Base-by-base conservation (phyloP, 2,329 filamentous ascomycete species). In the Grosmannia penicillata region DNA sequence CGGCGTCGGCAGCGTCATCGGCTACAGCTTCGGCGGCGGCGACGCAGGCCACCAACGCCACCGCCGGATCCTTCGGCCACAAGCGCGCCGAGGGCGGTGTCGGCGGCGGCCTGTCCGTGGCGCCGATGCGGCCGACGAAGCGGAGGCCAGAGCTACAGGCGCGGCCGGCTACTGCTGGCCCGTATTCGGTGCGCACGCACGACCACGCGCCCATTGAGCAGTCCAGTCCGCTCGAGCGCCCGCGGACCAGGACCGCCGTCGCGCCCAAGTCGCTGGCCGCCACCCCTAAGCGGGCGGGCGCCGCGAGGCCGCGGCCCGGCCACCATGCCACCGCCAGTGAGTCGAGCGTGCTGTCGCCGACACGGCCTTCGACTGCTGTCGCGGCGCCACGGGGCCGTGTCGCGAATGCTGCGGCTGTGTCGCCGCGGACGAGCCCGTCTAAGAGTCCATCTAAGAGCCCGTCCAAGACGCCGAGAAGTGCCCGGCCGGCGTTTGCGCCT, bases 131-230 rank as follows among this genome's bases (percentile, higher is more conserved):
- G 40, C 75, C 75, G 34, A 61, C 65, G 30, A 70, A 66, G 52
- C 68, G 65, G 47, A 62, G 70, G 30, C 72, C 73, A 4, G 74
- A 78, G 39, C 59, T 72, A 48, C 65, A 65, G 31, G 59, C 68
- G 22, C 64, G 75, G 41, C 75, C 75, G 25, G 75, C 75, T 11
- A 79, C 75, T 11, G 75, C 75, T 10, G 75, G 75, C 0, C 75
- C 75, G 0, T 79, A 79, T 51, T 78, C 75, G 17, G 66, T 75
- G 9, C 62, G 75, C 46, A 63, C 62, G n/a, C 67, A 70, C 37
- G 64, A 66, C 36, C 54, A 52, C 3, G 53, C 57, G 3, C 56
- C 57, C 1, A 36, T 47, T 1, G 62, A 66, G 48, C 57, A 60
- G 13, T 49, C 58, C 4, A 73, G 69, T 45, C 70, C 69, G 7